Evolutionary conservation across 2,329 filamentous ascomycete species (phyloP), one percentile per base, ranked within the genome.

Genomic region (Fusarium annulatum): DNA sequence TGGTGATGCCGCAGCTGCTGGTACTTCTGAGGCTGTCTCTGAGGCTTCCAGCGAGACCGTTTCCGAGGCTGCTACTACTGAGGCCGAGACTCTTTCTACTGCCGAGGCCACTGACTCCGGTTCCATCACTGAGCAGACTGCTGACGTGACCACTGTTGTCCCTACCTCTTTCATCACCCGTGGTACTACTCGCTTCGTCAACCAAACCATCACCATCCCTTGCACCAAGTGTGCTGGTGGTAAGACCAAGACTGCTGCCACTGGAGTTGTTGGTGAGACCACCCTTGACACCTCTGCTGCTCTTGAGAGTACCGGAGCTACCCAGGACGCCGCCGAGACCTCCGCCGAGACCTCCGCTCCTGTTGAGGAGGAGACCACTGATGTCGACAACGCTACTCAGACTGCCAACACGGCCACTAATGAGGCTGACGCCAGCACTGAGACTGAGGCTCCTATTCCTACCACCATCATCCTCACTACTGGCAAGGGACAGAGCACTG

Each of bases 381-480:
- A 51, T 7, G 46, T 55, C 12, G 69, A 72, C 38, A 72, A 58
- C 23, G 69, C 59, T 45, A 64, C 69, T 15, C 57, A 57, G 28
- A 64, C 69, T 41, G 69, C 69, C 42, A 71, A 67, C 33, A 69
- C 69, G 18, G 69, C 68, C 38, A 68, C 69, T 19, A 64, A 43
- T n/a, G 69, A 72, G 53, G 57, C 26, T 21, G 70, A 64, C 30
- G 55, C 62, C 39, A 72, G 38, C 60, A 69, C 67, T 16, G 68
- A 60, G 60, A 52, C 45, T 9, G 68, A 62, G 48, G 38, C 48
- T 18, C 55, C 71, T 26, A 46, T 74, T 16, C 58, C 69, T 23
- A 74, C 71, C 18, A 59, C 51, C 16, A 66, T 70, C 49, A 75
- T 72, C 49, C 72, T 75, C 46, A 72, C 70, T 30, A 76, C 73